A percentile compares a stretch with the other conserved stretches of the same genome.
Evolutionary conservation across 306 rosid species (phyloP).

Genomic region (Sicyos baderoa): DNA sequence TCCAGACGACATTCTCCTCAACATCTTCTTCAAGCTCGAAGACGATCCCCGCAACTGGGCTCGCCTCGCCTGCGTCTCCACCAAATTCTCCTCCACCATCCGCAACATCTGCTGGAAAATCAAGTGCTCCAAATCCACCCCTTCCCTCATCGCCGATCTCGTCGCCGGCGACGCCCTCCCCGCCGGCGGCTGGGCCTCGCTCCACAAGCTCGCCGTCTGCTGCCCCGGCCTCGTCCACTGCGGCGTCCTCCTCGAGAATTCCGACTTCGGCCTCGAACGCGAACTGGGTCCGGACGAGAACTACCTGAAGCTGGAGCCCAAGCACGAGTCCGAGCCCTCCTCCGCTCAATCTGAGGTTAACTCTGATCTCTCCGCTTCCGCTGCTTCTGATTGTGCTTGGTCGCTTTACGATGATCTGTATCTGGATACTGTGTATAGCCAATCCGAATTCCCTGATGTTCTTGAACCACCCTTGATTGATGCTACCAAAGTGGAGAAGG

Average conservation of each 20-base stretch:
- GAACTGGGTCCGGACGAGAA: conserved; percentile 55
- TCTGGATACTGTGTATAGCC: conserved; percentile 48
- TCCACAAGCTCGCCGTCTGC: conserved; percentile 69
- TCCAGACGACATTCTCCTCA: conserved; percentile 58
- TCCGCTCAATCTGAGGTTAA: conserved; percentile 7
- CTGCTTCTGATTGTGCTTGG: conserved; percentile 48
- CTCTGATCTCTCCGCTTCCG: conserved; percentile 6
- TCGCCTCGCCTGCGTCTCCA: conserved; percentile 64
- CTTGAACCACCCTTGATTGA: neutral
- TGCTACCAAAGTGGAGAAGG: conserved; percentile 24
- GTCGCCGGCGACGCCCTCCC: conserved; percentile 25
- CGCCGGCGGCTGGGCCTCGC: conserved; percentile 46
- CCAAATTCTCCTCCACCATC: conserved; percentile 50
- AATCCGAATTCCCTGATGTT: conserved; percentile 30
- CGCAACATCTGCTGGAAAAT: conserved; percentile 54
- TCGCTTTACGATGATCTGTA: conserved; percentile 79
- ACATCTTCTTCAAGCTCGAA: conserved; percentile 53
- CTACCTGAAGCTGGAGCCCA: conserved; percentile 11
- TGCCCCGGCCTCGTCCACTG: conserved; percentile 81
- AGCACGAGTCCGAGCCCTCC: neutral
- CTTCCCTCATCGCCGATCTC: conserved; percentile 50
- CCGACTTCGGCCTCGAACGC: conserved; percentile 69
- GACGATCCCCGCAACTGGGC: conserved; percentile 88
- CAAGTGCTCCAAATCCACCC: conserved; percentile 40
- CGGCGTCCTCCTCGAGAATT: conserved; percentile 66